Conservation (phyloP, 441 rosid species). For the Populus hybrid region DNA sequence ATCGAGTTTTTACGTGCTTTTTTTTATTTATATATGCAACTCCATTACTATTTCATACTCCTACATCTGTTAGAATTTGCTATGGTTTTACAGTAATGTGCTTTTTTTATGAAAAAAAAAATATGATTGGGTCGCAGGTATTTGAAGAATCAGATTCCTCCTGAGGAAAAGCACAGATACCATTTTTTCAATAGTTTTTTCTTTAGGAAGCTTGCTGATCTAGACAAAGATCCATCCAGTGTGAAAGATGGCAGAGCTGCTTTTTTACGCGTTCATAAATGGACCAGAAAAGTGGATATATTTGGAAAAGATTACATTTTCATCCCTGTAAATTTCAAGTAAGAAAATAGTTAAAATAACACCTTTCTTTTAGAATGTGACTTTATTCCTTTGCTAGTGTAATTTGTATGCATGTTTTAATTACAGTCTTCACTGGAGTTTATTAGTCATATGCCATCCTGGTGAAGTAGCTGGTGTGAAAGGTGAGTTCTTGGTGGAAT, state of each 20-base stretch:
- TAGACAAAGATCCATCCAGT: constrained; percentile 77
- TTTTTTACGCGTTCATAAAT: constrained; percentile 85
- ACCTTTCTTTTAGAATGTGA: constrained; percentile 4
- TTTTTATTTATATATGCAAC: background rate
- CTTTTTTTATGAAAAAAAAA: background rate
- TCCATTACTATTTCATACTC: constrained; percentile 2
- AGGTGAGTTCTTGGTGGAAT: constrained; percentile 41
- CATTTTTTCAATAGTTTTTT: constrained; percentile 93
- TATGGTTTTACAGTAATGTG: background rate
- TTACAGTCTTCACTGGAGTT: constrained; percentile 89
- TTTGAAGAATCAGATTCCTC: constrained; percentile 61
- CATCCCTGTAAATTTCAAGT: constrained; percentile 96
- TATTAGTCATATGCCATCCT: constrained; percentile 80
- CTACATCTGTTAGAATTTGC: constrained; percentile 2
- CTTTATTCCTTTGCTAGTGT: constrained; percentile 25
- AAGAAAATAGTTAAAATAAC: constrained; percentile 18
- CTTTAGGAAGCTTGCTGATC: no score
- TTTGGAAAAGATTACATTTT: constrained; percentile 89
- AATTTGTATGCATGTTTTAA: constrained; percentile 4
- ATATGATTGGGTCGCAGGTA: constrained; percentile 45
- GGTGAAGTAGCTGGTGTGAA: constrained; percentile 53
- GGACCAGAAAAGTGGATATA: constrained; percentile 91
- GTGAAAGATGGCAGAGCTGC: constrained; percentile 74
- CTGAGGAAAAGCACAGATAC: constrained; percentile 57
- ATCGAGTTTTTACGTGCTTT: no score